Base-by-base conservation (phyloP, 1,139 yeast species). In the Candida gigantensis region DNA sequence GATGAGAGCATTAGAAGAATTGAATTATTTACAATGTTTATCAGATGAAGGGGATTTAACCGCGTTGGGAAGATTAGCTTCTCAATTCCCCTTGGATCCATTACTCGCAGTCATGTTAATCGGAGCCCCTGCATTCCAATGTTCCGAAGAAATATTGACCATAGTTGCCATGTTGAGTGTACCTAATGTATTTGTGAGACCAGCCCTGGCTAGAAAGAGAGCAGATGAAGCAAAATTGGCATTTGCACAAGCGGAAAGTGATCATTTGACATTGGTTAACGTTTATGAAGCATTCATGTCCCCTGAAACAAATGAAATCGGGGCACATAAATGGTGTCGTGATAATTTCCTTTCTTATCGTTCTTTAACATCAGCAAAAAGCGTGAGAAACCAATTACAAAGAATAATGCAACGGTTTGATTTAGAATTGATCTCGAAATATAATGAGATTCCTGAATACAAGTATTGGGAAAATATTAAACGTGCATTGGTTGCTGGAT, bases 1-100 rank as follows among this genome's bases (percentile, higher is more conserved):
- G 98, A 90, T 92, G 97, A 77, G 97, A 59, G 97, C 98, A 0
- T 70, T 92, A 49, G 98, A 92, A 62, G 98, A 92, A 61, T 74
- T 92, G 55, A 90, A 92, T 57, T 92, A 88, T 57, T 71, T 92
- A 44, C 82, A 83, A 18, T 92, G 97, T 66, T 74, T 92, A 41
- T 88, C 89, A 47, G 97, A 92, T 57, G 94, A 88, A 34, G 98
- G 98, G 42, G 84, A 84, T 41, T 68, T 92, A 50, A 92, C 98
- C 0, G 75, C 92, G 0, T 69, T 92, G 43, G 98, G 98, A 40
- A 76, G 96, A 50, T 62, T 82, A 50, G 94, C 96, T 1, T 87
- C 96, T 2, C 86, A 86, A 50, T 92, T 92, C 74, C 98, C 98
- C 33, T 70, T 92, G 51, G 98, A 92, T 59, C 98, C 98, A 21